Evolutionary conservation across 805 yeast genomes (phyloP).

Genomic region (Metschnikowia baotianmanensis): DNA sequence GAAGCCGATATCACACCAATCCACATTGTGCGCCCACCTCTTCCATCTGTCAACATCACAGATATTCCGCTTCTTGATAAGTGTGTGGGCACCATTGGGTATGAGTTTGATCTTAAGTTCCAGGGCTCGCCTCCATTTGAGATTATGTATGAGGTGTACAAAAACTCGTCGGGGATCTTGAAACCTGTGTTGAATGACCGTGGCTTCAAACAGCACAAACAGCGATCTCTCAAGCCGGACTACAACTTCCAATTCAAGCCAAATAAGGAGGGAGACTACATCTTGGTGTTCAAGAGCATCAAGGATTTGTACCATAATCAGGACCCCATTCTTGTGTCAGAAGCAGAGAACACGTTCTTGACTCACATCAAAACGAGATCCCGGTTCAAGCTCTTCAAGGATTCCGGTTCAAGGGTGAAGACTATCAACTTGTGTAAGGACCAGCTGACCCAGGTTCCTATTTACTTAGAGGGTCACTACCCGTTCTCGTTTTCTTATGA

Average conservation of each 20-base stretch:
- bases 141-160: conserved; percentile 60
- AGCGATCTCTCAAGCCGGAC: conserved; percentile 20
- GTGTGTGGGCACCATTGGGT: conserved; percentile 91
- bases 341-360: conserved; percentile 51
- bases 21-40: conserved; percentile 21
- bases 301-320: conserved; percentile 60
- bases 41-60: conserved; percentile 37
- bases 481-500: conserved; percentile 76
- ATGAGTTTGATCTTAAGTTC: conserved; percentile 58
- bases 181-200: conserved; percentile 32
- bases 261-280: conserved; percentile 74
- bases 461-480: conserved; percentile 70
- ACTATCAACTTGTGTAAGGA: conserved; percentile 31
- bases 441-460: conserved; percentile 39
- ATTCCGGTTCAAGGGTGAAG: conserved; percentile 15
- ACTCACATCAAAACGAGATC: conserved; percentile 76
- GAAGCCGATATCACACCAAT: conserved; percentile 41
- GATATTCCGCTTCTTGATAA: conserved; percentile 72
- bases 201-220: conserved; percentile 23
- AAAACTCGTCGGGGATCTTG: conserved; percentile 32
- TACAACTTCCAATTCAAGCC: conserved; percentile 66
- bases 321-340: conserved; percentile 31
- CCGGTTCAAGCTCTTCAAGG: conserved; percentile 30
- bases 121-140: conserved; percentile 83
- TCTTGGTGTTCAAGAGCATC: conserved; percentile 63